Conservation (phyloP, 495 filamentous ascomycete species). For the Aspergillus ellipticus region DNA sequence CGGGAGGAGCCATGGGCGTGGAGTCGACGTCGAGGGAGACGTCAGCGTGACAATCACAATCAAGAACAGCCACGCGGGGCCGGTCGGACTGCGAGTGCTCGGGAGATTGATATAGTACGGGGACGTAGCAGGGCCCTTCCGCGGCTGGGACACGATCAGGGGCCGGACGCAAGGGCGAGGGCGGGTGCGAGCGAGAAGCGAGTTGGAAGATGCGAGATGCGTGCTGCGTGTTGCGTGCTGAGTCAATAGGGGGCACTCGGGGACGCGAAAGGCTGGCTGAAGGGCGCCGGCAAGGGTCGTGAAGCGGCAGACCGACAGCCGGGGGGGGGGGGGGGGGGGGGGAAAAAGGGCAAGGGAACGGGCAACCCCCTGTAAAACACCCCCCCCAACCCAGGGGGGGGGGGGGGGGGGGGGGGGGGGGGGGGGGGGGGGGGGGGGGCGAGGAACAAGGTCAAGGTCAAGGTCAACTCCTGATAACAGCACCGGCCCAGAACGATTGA, state of each 20-base stretch:
- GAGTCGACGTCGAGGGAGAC: not conserved
- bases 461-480: not conserved
- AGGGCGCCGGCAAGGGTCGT: not conserved
- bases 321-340: too few relatives aligned
- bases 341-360: too few relatives aligned
- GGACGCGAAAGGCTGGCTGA: not conserved
- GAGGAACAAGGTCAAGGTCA: not conserved
- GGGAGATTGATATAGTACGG: not conserved
- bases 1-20: constrained; percentile 39
- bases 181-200: not conserved
- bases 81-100: not conserved
- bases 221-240: not conserved
- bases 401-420: too few relatives aligned
- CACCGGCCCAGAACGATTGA: not conserved
- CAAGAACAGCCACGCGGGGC: constrained; percentile 1
- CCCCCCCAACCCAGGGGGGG: too few relatives aligned
- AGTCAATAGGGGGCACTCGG: not conserved
- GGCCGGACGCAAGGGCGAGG: not conserved
- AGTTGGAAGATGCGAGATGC: too few relatives aligned
- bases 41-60: not conserved
- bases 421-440: too few relatives aligned
- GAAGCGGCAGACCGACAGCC: not conserved
- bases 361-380: too few relatives aligned
- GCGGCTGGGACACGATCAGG: not conserved
- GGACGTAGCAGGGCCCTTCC: not conserved